Conservation (phyloP, 2,329 filamentous ascomycete species). For the Colletotrichum camelliae region DNA sequence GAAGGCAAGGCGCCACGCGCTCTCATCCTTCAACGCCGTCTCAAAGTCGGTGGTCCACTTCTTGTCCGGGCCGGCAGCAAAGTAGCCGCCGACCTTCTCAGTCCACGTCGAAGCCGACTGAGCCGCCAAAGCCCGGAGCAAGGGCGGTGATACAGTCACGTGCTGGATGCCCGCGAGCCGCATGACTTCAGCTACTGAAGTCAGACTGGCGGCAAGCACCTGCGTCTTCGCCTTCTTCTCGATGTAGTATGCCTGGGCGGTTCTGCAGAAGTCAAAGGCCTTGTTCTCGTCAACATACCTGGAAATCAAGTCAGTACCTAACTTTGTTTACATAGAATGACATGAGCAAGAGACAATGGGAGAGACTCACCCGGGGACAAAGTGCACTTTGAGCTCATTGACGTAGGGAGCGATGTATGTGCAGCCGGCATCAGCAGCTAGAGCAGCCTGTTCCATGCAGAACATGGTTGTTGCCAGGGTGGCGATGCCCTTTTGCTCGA, state of each 20-base stretch:
- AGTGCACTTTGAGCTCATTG: constrained; percentile 69
- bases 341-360: not conserved
- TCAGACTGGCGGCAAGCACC: constrained; percentile 63
- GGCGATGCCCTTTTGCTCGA: constrained; percentile 59
- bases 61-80: constrained; percentile 32
- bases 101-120: constrained; percentile 36
- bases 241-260: constrained; percentile 59
- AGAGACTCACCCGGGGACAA: constrained; percentile 49
- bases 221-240: constrained; percentile 45
- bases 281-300: constrained; percentile 55
- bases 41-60: constrained; percentile 20
- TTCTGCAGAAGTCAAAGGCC: constrained; percentile 54
- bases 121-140: constrained; percentile 53
- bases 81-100: constrained; percentile 33
- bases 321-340: not conserved
- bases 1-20: constrained; percentile 56
- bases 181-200: constrained; percentile 63
- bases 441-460: constrained; percentile 62
- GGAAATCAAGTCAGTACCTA: not conserved
- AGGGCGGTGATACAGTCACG: constrained; percentile 61
- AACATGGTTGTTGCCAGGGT: constrained; percentile 70
- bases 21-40: constrained; percentile 42
- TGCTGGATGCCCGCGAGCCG: constrained; percentile 61
- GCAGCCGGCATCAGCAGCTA: constrained; percentile 63
- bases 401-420: constrained; percentile 71